phyloP scores from a whole-genome alignment of 1,284 basidiomycete species.

The Kalmanozyma brasiliensis region DNA sequence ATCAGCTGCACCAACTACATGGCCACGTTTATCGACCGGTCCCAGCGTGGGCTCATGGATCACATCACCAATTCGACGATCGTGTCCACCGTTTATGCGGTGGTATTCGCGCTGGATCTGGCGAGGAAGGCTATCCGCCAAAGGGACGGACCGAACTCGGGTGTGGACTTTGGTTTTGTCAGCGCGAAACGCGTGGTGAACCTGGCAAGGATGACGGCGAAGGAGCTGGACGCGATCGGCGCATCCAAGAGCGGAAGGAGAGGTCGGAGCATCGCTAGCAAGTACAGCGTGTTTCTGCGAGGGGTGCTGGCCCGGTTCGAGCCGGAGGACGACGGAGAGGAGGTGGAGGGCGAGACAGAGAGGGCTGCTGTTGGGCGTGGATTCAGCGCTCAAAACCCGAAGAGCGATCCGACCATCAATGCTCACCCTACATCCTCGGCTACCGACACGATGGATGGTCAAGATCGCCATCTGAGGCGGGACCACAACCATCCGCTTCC shows the following conservation, averaged over 20 bases:
- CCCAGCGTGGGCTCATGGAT: constrained; percentile 15
- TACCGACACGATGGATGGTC: no score
- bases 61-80: constrained; percentile 28
- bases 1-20: constrained; percentile 44
- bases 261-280: constrained; percentile 17
- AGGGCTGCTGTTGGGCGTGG: constrained; percentile 10
- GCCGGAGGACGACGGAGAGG: background rate
- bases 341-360: background rate
- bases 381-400: no score
- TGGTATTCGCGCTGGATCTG: constrained; percentile 30
- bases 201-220: constrained; percentile 13
- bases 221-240: constrained; percentile 20
- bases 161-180: constrained; percentile 33
- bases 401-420: background rate
- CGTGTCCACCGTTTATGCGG: constrained; percentile 39
- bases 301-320: constrained; percentile 20
- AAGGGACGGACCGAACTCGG: background rate
- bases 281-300: constrained; percentile 29
- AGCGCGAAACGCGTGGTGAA: constrained; percentile 6
- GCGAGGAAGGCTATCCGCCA: constrained; percentile 5
- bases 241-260: constrained; percentile 1
- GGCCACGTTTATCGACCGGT: constrained; percentile 36
- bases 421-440: no score
- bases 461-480: constrained; percentile 4
- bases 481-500: constrained; percentile 11